Evolutionary conservation across 768 basidiomycete species (phyloP), one percentile per base, ranked within the genome.

Genomic region (Pleurotus citrinopileatus): DNA sequence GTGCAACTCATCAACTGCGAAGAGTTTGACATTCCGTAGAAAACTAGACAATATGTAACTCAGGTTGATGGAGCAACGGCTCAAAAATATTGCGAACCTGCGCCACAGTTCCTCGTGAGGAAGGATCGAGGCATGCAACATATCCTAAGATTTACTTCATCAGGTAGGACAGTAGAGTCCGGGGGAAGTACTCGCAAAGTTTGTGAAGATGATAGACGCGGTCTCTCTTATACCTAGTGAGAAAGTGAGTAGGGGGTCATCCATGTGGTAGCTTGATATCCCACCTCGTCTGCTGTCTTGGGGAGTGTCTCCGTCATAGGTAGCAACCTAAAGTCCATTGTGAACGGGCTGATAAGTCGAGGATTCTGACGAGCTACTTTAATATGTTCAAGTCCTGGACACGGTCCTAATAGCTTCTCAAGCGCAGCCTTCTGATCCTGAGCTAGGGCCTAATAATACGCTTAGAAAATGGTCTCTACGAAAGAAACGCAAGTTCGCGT

Each of bases 241-340:
- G 6, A 28, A 25, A 37, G 57, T 9, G 22, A 6, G 40, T 28
- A 27, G 46, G 12, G 19, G 29, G 28, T 42, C 4, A 40, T 28
- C 17, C 4, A 29, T 43, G 1, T 20, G 6, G 20, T 4, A 42
- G 28, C 52, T 9, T 0, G 13, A 47, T 59, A n/a, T 17, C 69
- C 44, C 54, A 88, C 90, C 76, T 58, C 75, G 68, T 48, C 93
- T 78, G 23, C 67, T 64, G 28, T 91, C 87, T 65, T 81, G 78
- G 0, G 87, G 83, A 0, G 94, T 95, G 62, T 96, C 93, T 0
- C 93, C 93, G 58, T 96, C 93, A 62, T 92, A 96, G 0, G 88
- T 94, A 2, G 82, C 82, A 10, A 91, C 76, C 80, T 83, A 27
- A 10, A 17, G 7, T 40, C 23, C 4, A 37, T 29, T 10, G 17